These are phyloP conservation scores for Cicer bijugum DNA, from an alignment of 306 rosid genomes.

Conservation along the genomic window DNA sequence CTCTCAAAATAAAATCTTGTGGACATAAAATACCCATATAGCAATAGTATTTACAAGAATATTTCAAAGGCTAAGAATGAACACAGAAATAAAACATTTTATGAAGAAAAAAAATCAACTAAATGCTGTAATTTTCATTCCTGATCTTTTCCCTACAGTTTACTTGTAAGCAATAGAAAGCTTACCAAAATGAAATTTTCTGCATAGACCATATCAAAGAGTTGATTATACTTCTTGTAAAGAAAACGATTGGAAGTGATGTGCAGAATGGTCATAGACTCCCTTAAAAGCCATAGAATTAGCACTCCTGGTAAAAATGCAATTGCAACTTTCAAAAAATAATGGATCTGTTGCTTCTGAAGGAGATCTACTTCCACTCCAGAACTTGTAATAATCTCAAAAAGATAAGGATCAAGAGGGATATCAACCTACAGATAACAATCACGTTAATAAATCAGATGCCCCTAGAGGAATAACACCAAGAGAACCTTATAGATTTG, in stretches of 20 bases:
- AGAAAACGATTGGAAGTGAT: constrained; percentile 79
- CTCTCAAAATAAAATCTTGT: not conserved
- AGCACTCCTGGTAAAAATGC: constrained; percentile 83
- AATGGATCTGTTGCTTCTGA: constrained; percentile 81
- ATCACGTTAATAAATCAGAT: constrained; percentile 39
- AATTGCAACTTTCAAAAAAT: constrained; percentile 82
- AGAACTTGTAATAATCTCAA: constrained; percentile 83
- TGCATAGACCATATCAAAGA: constrained; percentile 88
- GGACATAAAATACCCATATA: not conserved
- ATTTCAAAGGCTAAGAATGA: constrained; percentile 33
- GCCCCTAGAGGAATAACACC: constrained; percentile 29
- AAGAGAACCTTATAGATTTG: constrained; percentile 36
- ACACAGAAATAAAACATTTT: not conserved
- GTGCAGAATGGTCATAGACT: constrained; percentile 73
- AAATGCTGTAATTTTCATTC: constrained; percentile 21
- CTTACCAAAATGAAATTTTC: constrained; percentile 92
- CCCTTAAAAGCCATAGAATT: constrained; percentile 85
- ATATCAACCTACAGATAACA: constrained; percentile 76
- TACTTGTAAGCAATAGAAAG: constrained; percentile 24
- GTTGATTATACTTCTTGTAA: constrained; percentile 86
- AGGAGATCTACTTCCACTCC: constrained; percentile 97
- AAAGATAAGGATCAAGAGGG: constrained; percentile 90
- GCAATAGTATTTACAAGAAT: constrained; percentile 15
- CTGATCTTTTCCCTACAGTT: constrained; percentile 14
- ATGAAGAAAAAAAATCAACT: not conserved